Base-by-base conservation (phyloP, 2,329 filamentous ascomycete genomes). In the Rutstroemia sp. region DNA sequence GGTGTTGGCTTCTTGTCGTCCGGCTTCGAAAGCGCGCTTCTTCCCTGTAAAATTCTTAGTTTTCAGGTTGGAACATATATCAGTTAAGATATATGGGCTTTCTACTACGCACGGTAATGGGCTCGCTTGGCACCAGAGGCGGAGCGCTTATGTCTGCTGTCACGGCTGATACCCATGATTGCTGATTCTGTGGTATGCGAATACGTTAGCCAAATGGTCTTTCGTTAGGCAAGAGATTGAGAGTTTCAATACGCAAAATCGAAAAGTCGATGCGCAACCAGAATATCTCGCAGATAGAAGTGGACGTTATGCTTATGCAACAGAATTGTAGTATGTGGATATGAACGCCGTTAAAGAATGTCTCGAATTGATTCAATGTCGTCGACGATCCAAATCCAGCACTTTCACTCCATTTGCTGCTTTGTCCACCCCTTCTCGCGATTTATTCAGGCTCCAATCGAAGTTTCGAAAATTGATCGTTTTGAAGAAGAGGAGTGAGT, bases 141-240 rank as follows among this genome's bases (percentile, higher is more conserved):
- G 79, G 91, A 92, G 82, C 94, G 92, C 89, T 99, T 99, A 87
- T 99, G 94, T 83, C 94, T 91, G 78, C 91, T 96, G 82, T 97
- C 92, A 83, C 94, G 89, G 80, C 92, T 96, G 83, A 99, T 97
- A 99, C 94, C 89, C 88, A 92, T 92, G 81, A 86, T 89, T 88
- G 85, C 86, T 79, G 80, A 81, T 80, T 81, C 81, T 86, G 76
- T 66, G 70, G 66, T 56, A 60, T 61, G 57, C 56, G 59, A 57
- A 67, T 59, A 58, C 63, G 60, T 66, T 67, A 69, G 67, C 63
- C 58, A 49, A 46, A 23, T 48, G 45, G 40, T 21, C 19, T 12
- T 8, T 19, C 0, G 38, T 40, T 40, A 5, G 14, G 14, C 16
- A 40, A 17, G 38, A 3, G 14, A 16, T 17, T n/a, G 16, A 40